Base-by-base conservation (phyloP, 2,329 filamentous ascomycete genomes). In the Scedosporium minutisporum region DNA sequence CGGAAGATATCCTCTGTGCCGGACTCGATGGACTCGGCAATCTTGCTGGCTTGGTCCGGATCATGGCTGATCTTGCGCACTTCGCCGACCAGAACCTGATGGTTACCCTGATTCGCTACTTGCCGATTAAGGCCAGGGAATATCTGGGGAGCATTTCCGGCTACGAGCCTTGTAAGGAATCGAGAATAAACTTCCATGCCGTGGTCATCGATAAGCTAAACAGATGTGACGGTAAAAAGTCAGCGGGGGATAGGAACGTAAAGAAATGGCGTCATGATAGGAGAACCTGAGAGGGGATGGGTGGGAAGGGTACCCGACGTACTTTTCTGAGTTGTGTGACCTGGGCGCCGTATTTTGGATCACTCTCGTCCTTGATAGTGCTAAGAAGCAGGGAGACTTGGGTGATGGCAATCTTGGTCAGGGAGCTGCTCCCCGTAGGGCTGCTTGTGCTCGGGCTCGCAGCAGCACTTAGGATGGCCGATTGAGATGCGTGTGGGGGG, bases 161-260 rank as follows among this genome's bases (percentile, higher is more conserved):
- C 89, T 72, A 99, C 86, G 73, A 97, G 82, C 76, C 93, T 91
- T 76, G 91, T 88, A 77, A 99, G 96, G 76, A 95, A 97, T 80
- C 93, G 96, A 65, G 91, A 87, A 75, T 93, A 97, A 73, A 97
- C 92, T 82, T 99, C 96, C 93, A 99, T 99, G 73, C 93, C 93
- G 92, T 96, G 88, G 71, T 93, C 93, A 85, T 96, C 88, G 79
- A 97, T 89, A 74, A 97, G 87, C 90, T 96, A 67, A n/a, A 65
- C 42, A 58, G 42, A 3, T 27, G 18, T 48, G 29, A 44, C 38
- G 64, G 21, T 6, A 33, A 51, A 25, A 2, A n/a, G 62, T 70
- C 53, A 70, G 67, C 58, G 57, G 16, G 14, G 9, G 60, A 61
- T 21, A 18, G 16, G n/a, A 16, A 61, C 18, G 12, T 18, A 14